phyloP scores from a whole-genome alignment of 306 rosid species.

The Citrullus mucosospermus region DNA sequence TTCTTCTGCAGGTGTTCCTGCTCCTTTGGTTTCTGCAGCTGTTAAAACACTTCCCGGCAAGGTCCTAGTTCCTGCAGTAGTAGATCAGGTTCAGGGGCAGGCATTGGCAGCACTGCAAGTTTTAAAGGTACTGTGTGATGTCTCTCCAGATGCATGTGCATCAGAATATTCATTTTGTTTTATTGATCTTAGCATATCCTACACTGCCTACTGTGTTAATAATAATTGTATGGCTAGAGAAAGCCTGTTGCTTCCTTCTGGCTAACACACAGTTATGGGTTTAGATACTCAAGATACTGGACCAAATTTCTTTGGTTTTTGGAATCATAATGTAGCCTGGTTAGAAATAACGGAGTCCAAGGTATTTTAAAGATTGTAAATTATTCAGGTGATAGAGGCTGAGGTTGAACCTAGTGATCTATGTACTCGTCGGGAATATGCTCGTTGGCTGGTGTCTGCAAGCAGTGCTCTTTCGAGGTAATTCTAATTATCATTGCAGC shows the following conservation, averaged over 20 bases:
- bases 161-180: not conserved
- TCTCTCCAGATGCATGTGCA: not conserved
- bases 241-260: not conserved
- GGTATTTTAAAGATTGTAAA: not conserved
- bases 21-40: constrained; percentile 81
- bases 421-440: constrained; percentile 95
- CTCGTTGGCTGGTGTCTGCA: constrained; percentile 92
- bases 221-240: not conserved
- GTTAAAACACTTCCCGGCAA: constrained; percentile 68
- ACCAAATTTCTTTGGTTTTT: not conserved
- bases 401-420: constrained; percentile 76
- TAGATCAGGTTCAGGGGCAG: constrained; percentile 97
- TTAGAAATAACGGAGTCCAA: not conserved
- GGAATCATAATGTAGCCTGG: not conserved
- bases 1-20: constrained; percentile 90
- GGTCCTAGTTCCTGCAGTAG: constrained; percentile 83
- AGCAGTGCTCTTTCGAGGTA: constrained; percentile 95
- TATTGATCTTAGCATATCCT: not conserved
- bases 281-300: not conserved
- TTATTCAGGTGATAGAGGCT: constrained; percentile 71
- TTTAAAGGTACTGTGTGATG: constrained; percentile 45
- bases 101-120: constrained; percentile 88
- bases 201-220: not conserved
- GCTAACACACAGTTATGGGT: not conserved
- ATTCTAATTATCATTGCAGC: constrained; percentile 1